Percentiles rank a stretch among this genome's conserved stretches.
These are phyloP conservation scores for Mortierella alpina DNA, from an alignment of 192 early-diverging fungal species.

Conservation along the genomic window DNA sequence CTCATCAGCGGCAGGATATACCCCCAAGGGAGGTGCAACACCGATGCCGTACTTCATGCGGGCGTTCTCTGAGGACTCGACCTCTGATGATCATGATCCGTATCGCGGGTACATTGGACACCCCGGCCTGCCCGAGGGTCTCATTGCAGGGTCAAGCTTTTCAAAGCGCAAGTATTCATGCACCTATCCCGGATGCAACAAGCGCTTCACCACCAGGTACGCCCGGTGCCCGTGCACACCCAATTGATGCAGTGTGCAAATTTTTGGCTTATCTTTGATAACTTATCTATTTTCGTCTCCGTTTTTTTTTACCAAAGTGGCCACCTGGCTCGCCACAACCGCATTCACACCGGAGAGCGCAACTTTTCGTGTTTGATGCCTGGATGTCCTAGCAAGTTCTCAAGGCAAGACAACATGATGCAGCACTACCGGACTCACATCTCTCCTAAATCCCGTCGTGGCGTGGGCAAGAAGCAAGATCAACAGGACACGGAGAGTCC, in stretches of 20 bases:
- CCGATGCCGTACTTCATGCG: slow-evolving; percentile 39
- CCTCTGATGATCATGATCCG: slow-evolving; percentile 27
- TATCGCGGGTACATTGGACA: slow-evolving; percentile 32
- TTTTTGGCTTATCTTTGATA: slow-evolving; percentile 6
- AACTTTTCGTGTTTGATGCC: slow-evolving; percentile 77
- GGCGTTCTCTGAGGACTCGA: slow-evolving; percentile 34
- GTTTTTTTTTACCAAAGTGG: slow-evolving; percentile 59
- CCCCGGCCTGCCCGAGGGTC: slow-evolving; percentile 28
- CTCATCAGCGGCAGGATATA: slow-evolving; percentile 6
- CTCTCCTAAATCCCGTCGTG: slow-evolving; percentile 72
- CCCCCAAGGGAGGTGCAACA: slow-evolving; percentile 14
- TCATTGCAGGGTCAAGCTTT: slow-evolving; percentile 22
- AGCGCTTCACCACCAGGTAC: slow-evolving; percentile 83
- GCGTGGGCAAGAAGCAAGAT: slow-evolving; percentile 21
- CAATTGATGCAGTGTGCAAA: background rate
- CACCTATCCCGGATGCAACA: slow-evolving; percentile 71
- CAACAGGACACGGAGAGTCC: slow-evolving; percentile 7
- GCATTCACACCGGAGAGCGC: slow-evolving; percentile 87
- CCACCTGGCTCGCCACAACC: slow-evolving; percentile 83
- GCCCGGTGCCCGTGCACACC: background rate
- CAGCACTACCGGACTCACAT: slow-evolving; percentile 88
- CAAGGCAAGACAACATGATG: slow-evolving; percentile 89
- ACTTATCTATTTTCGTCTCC: slow-evolving; percentile 1
- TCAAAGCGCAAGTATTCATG: slow-evolving; percentile 82
- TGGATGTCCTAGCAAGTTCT: slow-evolving; percentile 80